phyloP scores from a whole-genome alignment of 352 stramenopile genomes.

The Elongisporangium prolatum region DNA sequence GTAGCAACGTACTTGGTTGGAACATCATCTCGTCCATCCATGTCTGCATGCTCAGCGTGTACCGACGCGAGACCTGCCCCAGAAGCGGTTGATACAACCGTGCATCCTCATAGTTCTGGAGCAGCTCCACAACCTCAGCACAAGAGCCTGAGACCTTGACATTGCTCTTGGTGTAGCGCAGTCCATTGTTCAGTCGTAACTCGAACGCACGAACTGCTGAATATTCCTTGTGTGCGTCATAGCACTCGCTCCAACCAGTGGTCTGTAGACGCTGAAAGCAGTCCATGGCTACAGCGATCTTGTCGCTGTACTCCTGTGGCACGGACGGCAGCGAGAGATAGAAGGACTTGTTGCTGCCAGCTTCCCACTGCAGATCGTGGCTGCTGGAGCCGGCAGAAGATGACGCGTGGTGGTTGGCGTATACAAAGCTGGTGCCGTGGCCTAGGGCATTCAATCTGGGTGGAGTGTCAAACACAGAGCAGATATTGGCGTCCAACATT shows the following conservation, averaged over 20 bases:
- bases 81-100: conserved; percentile 53
- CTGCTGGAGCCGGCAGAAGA: conserved; percentile 1
- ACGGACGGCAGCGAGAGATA: conserved; percentile 33
- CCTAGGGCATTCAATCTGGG: not conserved
- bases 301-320: conserved; percentile 43
- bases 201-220: conserved; percentile 33
- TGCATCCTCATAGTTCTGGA: conserved; percentile 47
- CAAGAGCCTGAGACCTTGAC: conserved; percentile 38
- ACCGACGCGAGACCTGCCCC: conserved; percentile 24
- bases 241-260: conserved; percentile 32
- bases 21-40: conserved; percentile 48
- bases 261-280: conserved; percentile 60
- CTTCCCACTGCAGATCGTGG: conserved; percentile 12
- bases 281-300: conserved; percentile 56
- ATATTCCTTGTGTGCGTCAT: not conserved
- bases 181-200: conserved; percentile 19
- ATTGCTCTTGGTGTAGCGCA: conserved; percentile 51
- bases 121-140: conserved; percentile 21
- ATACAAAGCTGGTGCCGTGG: conserved; percentile 3
- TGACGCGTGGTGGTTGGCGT: conserved; percentile 21
- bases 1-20: conserved; percentile 17
- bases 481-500: not conserved
- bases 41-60: conserved; percentile 47
- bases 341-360: conserved; percentile 13
- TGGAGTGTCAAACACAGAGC: not conserved